A percentile compares a stretch with the other conserved stretches of the same genome.
Conservation (phyloP, 1,284 basidiomycete species). For the Xerocomus nothofagi region DNA sequence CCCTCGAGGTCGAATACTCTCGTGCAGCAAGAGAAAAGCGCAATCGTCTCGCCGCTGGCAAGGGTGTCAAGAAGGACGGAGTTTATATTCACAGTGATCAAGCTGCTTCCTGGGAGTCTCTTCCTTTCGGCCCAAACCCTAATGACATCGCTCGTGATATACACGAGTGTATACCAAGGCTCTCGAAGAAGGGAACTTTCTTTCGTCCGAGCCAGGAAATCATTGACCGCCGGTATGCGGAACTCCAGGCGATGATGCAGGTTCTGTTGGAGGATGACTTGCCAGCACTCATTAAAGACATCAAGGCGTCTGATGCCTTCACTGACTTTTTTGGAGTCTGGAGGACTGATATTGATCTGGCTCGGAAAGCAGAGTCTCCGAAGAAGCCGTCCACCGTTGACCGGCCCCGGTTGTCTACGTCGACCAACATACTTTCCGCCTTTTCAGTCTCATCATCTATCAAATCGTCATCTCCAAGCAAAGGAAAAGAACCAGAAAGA, state of each 20-base stretch:
- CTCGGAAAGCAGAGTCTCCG: slow-evolving; percentile 40
- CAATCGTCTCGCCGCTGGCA: slow-evolving; percentile 60
- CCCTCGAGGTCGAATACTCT: slow-evolving; percentile 62
- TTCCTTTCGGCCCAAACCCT: slow-evolving; percentile 80
- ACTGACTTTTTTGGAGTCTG: slow-evolving; percentile 78
- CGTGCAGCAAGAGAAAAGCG: slow-evolving; percentile 64
- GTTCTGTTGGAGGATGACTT: slow-evolving; percentile 58
- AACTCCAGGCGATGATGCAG: slow-evolving; percentile 58
- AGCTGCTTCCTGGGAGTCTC: slow-evolving; percentile 78
- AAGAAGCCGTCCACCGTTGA: slow-evolving; percentile 11
- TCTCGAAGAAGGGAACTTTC: slow-evolving; percentile 68
- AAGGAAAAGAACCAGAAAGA: slow-evolving; percentile 24
- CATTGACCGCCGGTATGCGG: slow-evolving; percentile 57
- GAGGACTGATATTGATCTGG: slow-evolving; percentile 65
- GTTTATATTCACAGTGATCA: slow-evolving; percentile 64
- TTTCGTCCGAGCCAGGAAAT: slow-evolving; percentile 70
- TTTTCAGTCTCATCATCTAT: slow-evolving; percentile 47
- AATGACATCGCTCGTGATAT: slow-evolving; percentile 65
- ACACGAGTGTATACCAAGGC: slow-evolving; percentile 60
- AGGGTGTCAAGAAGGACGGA: slow-evolving; percentile 73
- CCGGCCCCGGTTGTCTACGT: slow-evolving; percentile 31
- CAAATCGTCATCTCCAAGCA: slow-evolving; percentile 19
- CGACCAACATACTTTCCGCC: slow-evolving; percentile 51
- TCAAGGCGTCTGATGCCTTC: slow-evolving; percentile 55
- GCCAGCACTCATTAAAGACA: slow-evolving; percentile 63